These are phyloP conservation scores for Gossypium gossypioides DNA, from an alignment of 441 rosid species.

Conservation along the genomic window DNA sequence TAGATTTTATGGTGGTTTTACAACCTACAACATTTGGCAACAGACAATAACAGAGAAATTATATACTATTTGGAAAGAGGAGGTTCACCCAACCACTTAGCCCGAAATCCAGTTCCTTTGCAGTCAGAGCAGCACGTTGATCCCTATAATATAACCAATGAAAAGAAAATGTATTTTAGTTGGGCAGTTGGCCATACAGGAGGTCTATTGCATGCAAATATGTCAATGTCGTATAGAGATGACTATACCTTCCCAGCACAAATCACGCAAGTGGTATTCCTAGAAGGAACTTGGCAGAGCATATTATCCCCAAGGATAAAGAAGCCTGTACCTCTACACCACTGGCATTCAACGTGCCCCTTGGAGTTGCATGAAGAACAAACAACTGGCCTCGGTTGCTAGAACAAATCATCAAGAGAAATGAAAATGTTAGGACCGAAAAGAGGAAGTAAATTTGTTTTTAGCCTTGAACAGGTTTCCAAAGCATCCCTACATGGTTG, in stretches of 20 bases:
- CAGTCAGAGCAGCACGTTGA: constrained; percentile 58
- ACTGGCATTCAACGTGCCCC: constrained; percentile 74
- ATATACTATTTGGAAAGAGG: constrained; percentile 34
- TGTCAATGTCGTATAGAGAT: background rate
- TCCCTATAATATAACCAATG: constrained; percentile 37
- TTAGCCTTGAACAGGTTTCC: background rate
- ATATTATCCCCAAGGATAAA: constrained; percentile 81
- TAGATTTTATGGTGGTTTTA: background rate
- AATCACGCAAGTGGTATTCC: constrained; percentile 69
- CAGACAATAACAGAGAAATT: background rate
- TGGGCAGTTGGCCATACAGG: background rate
- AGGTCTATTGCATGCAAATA: background rate
- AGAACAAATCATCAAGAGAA: constrained; percentile 12
- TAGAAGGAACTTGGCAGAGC: constrained; percentile 90
- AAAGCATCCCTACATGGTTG: background rate
- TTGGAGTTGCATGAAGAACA: constrained; percentile 62
- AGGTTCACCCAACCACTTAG: constrained; percentile 83
- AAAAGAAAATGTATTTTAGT: background rate
- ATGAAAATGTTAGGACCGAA: background rate
- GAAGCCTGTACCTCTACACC: constrained; percentile 92
- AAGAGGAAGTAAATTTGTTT: background rate
- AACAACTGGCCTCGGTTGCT: constrained; percentile 80
- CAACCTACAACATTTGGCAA: background rate
- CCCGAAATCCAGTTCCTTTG: constrained; percentile 90
- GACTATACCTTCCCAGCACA: constrained; percentile 64